Percentiles rank a stretch among this genome's conserved stretches.
These are phyloP conservation scores for Noccaea bulbosa DNA, from an alignment of 345 rosid species.

Conservation along the genomic window DNA sequence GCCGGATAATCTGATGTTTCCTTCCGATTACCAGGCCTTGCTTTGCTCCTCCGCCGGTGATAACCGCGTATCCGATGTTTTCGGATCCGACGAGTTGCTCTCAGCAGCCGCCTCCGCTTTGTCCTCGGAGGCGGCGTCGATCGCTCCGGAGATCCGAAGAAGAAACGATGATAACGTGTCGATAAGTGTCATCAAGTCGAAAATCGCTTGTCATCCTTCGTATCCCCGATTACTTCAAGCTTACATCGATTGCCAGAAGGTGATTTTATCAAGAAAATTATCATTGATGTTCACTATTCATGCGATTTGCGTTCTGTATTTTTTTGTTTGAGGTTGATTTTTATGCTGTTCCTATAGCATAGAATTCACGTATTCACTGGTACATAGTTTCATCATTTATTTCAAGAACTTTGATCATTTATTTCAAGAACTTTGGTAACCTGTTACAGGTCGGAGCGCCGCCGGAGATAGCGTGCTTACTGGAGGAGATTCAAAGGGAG, in stretches of 20 bases:
- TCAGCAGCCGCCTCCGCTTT: conserved; percentile 64
- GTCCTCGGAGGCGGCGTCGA: conserved; percentile 73
- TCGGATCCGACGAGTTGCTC: conserved; percentile 73
- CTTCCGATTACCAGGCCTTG: conserved; percentile 57
- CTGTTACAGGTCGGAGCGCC: conserved; percentile 81
- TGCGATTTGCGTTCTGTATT: conserved; percentile 17
- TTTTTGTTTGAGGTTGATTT: background rate
- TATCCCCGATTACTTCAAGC: conserved; percentile 87
- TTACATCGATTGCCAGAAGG: conserved; percentile 97
- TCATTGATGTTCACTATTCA: conserved; percentile 14
- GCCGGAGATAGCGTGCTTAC: conserved; percentile 65
- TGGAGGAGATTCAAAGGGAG: conserved; percentile 72
- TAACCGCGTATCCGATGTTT: conserved; percentile 44
- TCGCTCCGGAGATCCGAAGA: conserved; percentile 56
- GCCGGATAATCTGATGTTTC: conserved; percentile 67
- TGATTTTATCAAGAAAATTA: conserved; percentile 23
- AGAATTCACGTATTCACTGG: too few relatives aligned
- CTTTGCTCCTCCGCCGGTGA: conserved; percentile 57
- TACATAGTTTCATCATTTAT: background rate
- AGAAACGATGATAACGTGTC: conserved; percentile 52
- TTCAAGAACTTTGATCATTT: conserved; percentile 1
- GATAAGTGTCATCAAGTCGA: conserved; percentile 59
- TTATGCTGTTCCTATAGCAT: background rate
- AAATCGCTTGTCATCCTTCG: conserved; percentile 84
- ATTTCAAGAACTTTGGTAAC: background rate